Conservation (phyloP, 1,284 basidiomycete species). For the Termitomyces sp. region DNA sequence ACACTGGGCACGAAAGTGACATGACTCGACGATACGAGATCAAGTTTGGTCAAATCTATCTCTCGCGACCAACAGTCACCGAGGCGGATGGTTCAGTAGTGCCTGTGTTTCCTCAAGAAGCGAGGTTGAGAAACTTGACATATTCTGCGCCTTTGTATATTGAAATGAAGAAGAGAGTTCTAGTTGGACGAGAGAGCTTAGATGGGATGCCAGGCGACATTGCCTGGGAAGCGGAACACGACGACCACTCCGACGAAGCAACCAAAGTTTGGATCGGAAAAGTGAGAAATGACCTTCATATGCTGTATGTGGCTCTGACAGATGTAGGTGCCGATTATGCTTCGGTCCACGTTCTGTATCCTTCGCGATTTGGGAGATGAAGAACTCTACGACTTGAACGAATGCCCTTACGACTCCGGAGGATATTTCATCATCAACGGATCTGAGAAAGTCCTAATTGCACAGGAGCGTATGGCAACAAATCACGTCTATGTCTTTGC, state of each 20-base stretch:
- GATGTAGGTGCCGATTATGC: conserved; percentile 91
- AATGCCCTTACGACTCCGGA: conserved; percentile 97
- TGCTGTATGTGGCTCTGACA: conserved; percentile 6
- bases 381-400: conserved; percentile 87
- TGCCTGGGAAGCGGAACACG: conserved; percentile 76
- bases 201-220: conserved; percentile 80
- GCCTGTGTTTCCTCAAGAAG: conserved; percentile 97
- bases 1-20: conserved; percentile 81
- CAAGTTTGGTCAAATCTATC: conserved; percentile 96
- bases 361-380: conserved; percentile 76
- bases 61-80: conserved; percentile 90
- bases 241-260: conserved; percentile 57
- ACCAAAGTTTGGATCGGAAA: conserved; percentile 96
- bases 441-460: conserved; percentile 98
- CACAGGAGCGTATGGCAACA: conserved; percentile 98
- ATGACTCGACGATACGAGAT: conserved; percentile 93
- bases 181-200: conserved; percentile 77
- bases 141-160: conserved; percentile 97
- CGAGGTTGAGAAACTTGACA: conserved; percentile 88
- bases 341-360: conserved; percentile 94
- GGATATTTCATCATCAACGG: conserved; percentile 99
- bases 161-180: conserved; percentile 88
- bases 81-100: conserved; percentile 95
- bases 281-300: conserved; percentile 41
- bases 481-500: conserved; percentile 99